Base-by-base conservation (phyloP, 768 basidiomycete species). In the Serendipita sp. region DNA sequence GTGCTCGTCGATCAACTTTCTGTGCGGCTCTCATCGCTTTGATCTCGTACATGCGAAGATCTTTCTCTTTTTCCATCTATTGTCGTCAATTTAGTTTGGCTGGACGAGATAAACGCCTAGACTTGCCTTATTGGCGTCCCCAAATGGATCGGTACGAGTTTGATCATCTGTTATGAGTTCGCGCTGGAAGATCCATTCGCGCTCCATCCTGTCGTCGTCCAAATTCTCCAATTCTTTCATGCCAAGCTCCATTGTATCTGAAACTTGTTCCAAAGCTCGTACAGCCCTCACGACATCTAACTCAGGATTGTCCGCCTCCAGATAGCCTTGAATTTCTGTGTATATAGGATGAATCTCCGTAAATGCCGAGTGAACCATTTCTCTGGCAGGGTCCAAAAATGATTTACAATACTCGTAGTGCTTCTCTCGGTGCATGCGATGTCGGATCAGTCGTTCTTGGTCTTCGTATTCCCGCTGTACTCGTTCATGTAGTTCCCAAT, bases 341-440 rank as follows among this genome's bases (percentile, higher is more conserved):
- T 60, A 60, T 24, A 60, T 32, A n/a, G 56, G 56, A 60, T 60
- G 56, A 8, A 60, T 30, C 4, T 60, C 56, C 28, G 56, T 35
- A 60, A 60, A 60, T n/a, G 56, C 56, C 56, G 4, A 8, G 28
- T 32, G 56, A n/a, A 60, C n/a, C 28, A 32, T 30, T 28, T 60
- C 56, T n/a, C 35, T 16, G 8, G 56, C 56, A 4, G 56, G 56
- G 28, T 60, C 34, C 16, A 60, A 28, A 28, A 28, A 60, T 28
- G 18, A 24, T 24, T 37, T 11, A 32, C 56, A 60, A 32, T 60
- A 60, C 24, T 60, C 28, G 16, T 60, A 8, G 32, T 28, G 34
- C 3, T 60, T n/a, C 16, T 35, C 35, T 30, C 28, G 35, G n/a
- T 38, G 16, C 10, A 10, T 38, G 16, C 35, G 56, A 10, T 60